These are phyloP conservation scores for Paspalum vaginatum DNA, from an alignment of 176 grass and related monocot species.

Conservation along the genomic window DNA sequence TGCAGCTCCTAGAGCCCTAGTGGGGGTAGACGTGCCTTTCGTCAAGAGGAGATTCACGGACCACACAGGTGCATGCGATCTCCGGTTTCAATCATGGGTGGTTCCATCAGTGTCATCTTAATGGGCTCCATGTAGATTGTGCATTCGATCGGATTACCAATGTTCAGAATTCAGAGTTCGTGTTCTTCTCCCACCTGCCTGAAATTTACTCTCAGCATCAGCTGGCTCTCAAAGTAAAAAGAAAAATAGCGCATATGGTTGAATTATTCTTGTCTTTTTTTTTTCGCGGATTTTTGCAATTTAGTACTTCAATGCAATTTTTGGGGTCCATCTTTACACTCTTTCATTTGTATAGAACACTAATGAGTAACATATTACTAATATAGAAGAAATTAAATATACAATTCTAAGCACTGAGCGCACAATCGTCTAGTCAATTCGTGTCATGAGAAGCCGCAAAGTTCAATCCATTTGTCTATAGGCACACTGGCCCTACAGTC, in stretches of 20 bases:
- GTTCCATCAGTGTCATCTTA: conserved; percentile 11
- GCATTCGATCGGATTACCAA: not conserved
- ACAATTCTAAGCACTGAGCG: conserved; percentile 9
- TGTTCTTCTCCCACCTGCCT: not conserved
- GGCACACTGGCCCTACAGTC: not conserved
- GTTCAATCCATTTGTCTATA: not conserved
- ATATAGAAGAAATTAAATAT: not conserved
- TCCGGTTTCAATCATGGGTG: conserved; percentile 24
- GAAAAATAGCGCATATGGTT: not conserved
- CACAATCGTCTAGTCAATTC: not conserved
- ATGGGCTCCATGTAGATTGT: conserved; percentile 22
- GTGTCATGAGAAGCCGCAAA: not conserved
- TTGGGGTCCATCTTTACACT: not conserved
- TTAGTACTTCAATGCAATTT: not conserved
- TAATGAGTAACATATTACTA: not conserved
- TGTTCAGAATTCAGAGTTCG: not conserved
- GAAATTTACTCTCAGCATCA: not conserved
- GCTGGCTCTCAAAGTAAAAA: not conserved
- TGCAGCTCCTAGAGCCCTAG: conserved; percentile 35
- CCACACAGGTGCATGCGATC: conserved; percentile 16
- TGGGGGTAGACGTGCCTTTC: not conserved
- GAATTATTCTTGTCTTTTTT: not conserved
- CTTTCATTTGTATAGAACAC: not conserved
- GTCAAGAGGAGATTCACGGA: conserved; percentile 27
- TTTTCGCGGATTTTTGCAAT: not conserved